A percentile compares a stretch with the other conserved stretches of the same genome.
These are phyloP conservation scores for Carex kokanica DNA, from an alignment of 176 grass and related monocot genomes.

Conservation along the genomic window DNA sequence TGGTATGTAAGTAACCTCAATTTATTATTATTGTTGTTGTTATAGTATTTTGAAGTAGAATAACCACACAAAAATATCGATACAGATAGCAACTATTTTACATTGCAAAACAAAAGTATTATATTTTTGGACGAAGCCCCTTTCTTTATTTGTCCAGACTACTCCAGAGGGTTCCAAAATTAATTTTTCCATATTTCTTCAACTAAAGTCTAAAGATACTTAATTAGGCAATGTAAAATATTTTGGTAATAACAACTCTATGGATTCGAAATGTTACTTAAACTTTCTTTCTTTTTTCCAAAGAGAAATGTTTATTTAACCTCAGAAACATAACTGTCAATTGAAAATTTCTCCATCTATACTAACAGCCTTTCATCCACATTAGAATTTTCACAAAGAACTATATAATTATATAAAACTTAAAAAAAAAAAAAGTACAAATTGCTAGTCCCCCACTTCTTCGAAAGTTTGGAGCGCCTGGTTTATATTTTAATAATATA, in stretches of 20 bases:
- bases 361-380: background rate
- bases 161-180: background rate
- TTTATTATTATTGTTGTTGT: background rate
- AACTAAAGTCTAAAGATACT: background rate
- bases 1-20: background rate
- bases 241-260: background rate
- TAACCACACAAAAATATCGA: background rate
- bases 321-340: background rate
- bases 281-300: background rate
- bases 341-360: background rate
- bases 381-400: background rate
- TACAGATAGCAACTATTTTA: background rate
- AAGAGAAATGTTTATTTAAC: background rate
- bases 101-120: background rate
- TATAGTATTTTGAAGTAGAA: background rate
- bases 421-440: background rate
- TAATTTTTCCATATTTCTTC: background rate
- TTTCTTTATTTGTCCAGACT: background rate
- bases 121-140: background rate
- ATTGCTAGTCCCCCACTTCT: background rate
- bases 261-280: no score
- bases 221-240: background rate
- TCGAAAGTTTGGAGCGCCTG: background rate
- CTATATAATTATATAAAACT: background rate
- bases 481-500: background rate